phyloP scores from a whole-genome alignment of 2,329 filamentous ascomycete species.

The Coniochaeta sp. region DNA sequence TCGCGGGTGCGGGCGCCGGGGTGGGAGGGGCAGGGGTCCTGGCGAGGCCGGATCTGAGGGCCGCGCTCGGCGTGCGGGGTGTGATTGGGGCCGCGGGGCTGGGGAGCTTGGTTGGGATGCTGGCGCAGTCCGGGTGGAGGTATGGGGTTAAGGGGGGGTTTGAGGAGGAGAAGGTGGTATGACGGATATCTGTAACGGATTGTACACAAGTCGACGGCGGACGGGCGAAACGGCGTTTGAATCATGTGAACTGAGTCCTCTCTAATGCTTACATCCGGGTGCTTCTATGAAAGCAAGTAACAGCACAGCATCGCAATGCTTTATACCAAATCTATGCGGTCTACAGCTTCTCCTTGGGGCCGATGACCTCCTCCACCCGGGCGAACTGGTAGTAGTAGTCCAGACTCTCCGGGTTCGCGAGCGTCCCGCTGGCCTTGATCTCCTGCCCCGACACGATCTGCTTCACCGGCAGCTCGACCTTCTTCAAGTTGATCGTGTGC shows the following conservation, averaged over 20 bases:
- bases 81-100: constrained; percentile 35
- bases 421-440: constrained; percentile 68
- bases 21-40: constrained; percentile 14
- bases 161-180: constrained; percentile 15
- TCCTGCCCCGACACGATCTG: constrained; percentile 71
- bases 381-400: constrained; percentile 76
- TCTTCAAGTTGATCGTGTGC: constrained; percentile 79
- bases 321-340: not conserved
- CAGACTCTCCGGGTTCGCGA: constrained; percentile 69
- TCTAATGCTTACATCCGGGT: not conserved
- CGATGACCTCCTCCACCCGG: constrained; percentile 54
- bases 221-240: no score
- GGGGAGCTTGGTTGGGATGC: constrained; percentile 41
- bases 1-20: constrained; percentile 31
- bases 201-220: no score
- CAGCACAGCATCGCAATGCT: not conserved
- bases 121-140: constrained; percentile 41
- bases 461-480: constrained; percentile 79
- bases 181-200: no score
- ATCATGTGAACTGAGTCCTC: no score
- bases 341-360: constrained; percentile 41
- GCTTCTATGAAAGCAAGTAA: no score
- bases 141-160: constrained; percentile 38
- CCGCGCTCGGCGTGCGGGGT: constrained; percentile 23
- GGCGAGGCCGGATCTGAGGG: constrained; percentile 10